Base-by-base conservation (phyloP, 345 rosid species). In the Pelargonium nanum region DNA sequence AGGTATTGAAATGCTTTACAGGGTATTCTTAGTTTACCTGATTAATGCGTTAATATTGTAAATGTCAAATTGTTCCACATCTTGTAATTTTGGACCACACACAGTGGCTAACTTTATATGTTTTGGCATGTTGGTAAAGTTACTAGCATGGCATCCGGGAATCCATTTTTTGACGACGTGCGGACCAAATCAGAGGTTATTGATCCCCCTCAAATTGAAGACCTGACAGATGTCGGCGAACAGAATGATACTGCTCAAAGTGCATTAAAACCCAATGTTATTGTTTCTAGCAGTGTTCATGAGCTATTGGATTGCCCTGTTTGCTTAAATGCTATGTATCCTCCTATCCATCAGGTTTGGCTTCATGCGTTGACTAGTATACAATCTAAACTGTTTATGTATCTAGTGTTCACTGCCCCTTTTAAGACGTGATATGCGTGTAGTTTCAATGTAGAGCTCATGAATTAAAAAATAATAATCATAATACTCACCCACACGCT, bases 271-370 rank as follows among this genome's bases (percentile, higher is more conserved):
- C 82, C 90, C 19, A 87, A 79, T 65, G 50, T 83, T 55, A 60
- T 75, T 32, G 88, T 85, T 22, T 77, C 91, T 16, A 87, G 85
- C 78, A 83, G 87, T 74, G 88, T 87, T 26, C 91, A 85, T 19
- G 91, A 87, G 57, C 78, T 87, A 34, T 71, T 87, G 78, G 95
- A 87, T 70, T 87, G 95, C 65, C 95, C 91, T 28, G 95, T 87
- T 67, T 87, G 95, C 79, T 75, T 85, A 67, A 85, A 85, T 67
- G 88, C 87, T 8, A 87, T 87, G 95, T 87, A 87, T 77, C 95
- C 91, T 21, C 95, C 95, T 25, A 85, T 87, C 68, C 95, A 87
- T 65, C 95, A 87, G 95, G 95, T 85, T 72, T 59, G 76, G 58
- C 24, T 40, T 40, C 17, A 40, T 40, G 48, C 48, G 9, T 10